Percentiles rank a stretch among this genome's conserved stretches.
Evolutionary conservation across 2,329 filamentous ascomycete genomes (phyloP).

Genomic region (Neonectria coccinea): DNA sequence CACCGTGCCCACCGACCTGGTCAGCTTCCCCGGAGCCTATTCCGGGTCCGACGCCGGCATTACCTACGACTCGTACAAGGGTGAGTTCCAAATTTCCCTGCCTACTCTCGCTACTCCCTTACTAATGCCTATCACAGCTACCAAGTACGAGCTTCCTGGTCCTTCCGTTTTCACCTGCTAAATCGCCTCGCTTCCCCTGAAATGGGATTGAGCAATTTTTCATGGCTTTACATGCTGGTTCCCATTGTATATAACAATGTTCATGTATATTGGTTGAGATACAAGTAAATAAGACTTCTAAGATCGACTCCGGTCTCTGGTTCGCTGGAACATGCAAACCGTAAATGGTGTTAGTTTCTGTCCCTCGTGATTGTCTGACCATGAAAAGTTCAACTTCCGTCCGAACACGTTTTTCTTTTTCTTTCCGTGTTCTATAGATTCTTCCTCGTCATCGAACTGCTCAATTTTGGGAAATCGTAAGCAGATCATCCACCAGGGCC

Average conservation of each 20-base stretch:
- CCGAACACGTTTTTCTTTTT: too few relatives aligned
- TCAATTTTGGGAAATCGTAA: not conserved
- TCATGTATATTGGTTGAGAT: constrained; percentile 25
- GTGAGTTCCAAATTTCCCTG: constrained; percentile 40
- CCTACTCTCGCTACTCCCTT: constrained; percentile 8
- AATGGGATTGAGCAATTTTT: constrained; percentile 5
- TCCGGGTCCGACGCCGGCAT: constrained; percentile 62
- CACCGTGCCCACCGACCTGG: constrained; percentile 55
- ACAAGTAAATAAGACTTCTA: constrained; percentile 8
- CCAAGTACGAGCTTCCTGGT: constrained; percentile 60
- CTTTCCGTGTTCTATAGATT: too few relatives aligned
- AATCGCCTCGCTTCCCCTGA: not conserved
- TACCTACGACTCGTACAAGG: constrained; percentile 64
- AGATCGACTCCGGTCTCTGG: not conserved
- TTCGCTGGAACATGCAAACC: not conserved
- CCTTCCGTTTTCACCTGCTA: constrained; percentile 62
- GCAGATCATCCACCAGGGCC: not conserved
- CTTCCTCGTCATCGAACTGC: not conserved
- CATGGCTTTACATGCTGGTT: constrained; percentile 23
- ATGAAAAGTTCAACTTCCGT: too few relatives aligned
- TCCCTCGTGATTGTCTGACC: too few relatives aligned
- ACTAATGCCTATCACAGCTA: constrained; percentile 37
- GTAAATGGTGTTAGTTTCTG: not conserved
- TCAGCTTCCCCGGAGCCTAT: constrained; percentile 67
- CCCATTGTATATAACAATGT: constrained; percentile 24